A percentile compares a stretch with the other conserved stretches of the same genome.
Conservation (phyloP, 768 basidiomycete genomes). For the Filobasidium wieringae region DNA sequence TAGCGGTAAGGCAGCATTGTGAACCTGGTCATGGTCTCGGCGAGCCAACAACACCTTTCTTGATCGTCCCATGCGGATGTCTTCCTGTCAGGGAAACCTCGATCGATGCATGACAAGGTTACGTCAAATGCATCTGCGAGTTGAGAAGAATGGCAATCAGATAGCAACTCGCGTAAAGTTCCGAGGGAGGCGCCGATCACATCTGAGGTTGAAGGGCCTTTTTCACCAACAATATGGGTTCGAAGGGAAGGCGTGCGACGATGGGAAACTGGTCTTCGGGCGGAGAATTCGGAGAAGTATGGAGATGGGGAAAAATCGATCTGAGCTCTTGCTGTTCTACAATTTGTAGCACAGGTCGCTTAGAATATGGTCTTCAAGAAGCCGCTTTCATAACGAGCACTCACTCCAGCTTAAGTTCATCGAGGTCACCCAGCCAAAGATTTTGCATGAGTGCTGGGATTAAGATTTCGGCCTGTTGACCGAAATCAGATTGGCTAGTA, state of each 20-base stretch:
- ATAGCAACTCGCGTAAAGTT: constrained; percentile 58
- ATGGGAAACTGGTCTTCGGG: constrained; percentile 58
- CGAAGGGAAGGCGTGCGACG: constrained; percentile 81
- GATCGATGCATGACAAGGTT: constrained; percentile 17
- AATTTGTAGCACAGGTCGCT: too few relatives aligned
- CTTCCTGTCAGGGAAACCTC: not conserved
- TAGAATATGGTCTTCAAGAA: constrained; percentile 8
- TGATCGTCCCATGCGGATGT: constrained; percentile 50
- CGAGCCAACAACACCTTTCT: constrained; percentile 71
- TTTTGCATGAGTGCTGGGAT: constrained; percentile 60
- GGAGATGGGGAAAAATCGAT: constrained; percentile 56
- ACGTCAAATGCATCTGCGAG: constrained; percentile 56
- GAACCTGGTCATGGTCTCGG: constrained; percentile 68
- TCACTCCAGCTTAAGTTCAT: constrained; percentile 58
- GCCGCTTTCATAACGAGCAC: constrained; percentile 21
- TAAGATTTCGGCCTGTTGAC: constrained; percentile 57
- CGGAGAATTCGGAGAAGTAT: constrained; percentile 73
- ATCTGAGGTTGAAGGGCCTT: constrained; percentile 62
- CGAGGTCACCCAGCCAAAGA: constrained; percentile 52
- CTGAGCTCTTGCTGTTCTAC: constrained; percentile 47
- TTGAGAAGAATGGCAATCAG: constrained; percentile 65
- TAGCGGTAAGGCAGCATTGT: constrained; percentile 88
- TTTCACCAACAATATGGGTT: constrained; percentile 74
- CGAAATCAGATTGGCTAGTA: constrained; percentile 59
- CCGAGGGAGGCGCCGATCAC: constrained; percentile 64